These are phyloP conservation scores for Ophiostoma australiae DNA, from an alignment of 2,329 filamentous ascomycete genomes.

Conservation along the genomic window DNA sequence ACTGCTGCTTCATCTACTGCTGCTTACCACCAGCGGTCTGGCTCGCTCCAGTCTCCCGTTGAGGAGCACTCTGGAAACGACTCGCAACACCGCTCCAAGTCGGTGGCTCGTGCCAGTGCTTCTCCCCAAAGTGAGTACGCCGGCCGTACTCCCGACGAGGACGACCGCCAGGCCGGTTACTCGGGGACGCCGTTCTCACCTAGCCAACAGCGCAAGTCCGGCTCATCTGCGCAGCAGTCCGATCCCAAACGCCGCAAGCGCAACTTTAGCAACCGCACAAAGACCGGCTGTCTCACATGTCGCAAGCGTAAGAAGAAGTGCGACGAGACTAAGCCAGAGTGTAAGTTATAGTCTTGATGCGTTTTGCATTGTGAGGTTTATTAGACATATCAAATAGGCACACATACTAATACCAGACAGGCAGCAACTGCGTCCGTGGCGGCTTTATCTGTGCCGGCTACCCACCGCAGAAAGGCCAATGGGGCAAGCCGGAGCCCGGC, in stretches of 20 bases:
- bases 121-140: constrained; percentile 47
- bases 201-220: constrained; percentile 44
- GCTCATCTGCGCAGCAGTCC: constrained; percentile 45
- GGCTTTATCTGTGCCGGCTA: constrained; percentile 92
- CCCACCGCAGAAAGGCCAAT: constrained; percentile 69
- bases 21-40: constrained; percentile 41
- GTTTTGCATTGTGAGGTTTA: background rate
- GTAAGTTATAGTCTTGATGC: constrained; percentile 49
- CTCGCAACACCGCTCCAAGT: constrained; percentile 28
- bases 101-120: constrained; percentile 35
- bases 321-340: constrained; percentile 87
- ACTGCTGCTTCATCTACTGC: constrained; percentile 32
- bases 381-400: constrained; percentile 3
- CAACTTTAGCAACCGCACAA: constrained; percentile 91
- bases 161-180: constrained; percentile 43
- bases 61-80: constrained; percentile 49
- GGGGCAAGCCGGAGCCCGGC: constrained; percentile 69
- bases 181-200: constrained; percentile 40
- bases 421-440: constrained; percentile 84
- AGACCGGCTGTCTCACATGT: constrained; percentile 92
- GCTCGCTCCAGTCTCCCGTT: constrained; percentile 39
- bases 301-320: constrained; percentile 95
- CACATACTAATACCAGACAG: constrained; percentile 39
- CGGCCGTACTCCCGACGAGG: constrained; percentile 51
- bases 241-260: constrained; percentile 67